Percentiles rank a stretch among this genome's conserved stretches.
Conservation (phyloP, 2,329 filamentous ascomycete species). For the Harringtonia lauricola region DNA sequence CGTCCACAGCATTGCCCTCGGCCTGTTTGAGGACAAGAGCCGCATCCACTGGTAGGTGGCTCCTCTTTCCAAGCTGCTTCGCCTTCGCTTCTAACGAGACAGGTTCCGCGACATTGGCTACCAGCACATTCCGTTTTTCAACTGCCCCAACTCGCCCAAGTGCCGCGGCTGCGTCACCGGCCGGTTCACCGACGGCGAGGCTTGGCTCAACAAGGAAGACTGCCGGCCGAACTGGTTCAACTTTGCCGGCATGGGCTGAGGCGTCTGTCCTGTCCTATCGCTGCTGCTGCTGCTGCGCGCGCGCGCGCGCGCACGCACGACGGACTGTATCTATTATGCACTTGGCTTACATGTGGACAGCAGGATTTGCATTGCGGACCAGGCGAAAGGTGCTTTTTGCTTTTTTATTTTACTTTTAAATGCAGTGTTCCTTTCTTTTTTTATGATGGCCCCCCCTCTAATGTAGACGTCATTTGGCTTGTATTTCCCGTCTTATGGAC, state of each 20-base stretch:
- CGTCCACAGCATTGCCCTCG: slow-evolving; percentile 87
- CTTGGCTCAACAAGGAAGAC: slow-evolving; percentile 79
- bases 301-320: too few species aligned
- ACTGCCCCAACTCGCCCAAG: slow-evolving; percentile 94
- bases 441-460: not conserved
- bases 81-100: not conserved
- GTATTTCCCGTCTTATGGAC: not conserved
- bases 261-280: too few species aligned
- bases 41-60: slow-evolving; percentile 81
- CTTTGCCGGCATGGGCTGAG: slow-evolving; percentile 67
- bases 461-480: not conserved
- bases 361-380: slow-evolving; percentile 5
- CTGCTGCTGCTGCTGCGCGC: too few species aligned
- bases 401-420: not conserved
- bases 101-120: slow-evolving; percentile 99
- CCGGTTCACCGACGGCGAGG: slow-evolving; percentile 78
- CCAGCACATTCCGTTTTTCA: slow-evolving; percentile 96
- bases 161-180: slow-evolving; percentile 68
- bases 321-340: not conserved
- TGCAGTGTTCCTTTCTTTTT: not conserved
- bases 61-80: not conserved
- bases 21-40: slow-evolving; percentile 79
- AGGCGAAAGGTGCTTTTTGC: slow-evolving; percentile 5
- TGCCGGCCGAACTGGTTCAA: slow-evolving; percentile 97
- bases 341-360: not conserved